Evolutionary conservation across 1,284 basidiomycete species (phyloP).

Genomic region (Malassezia obtusa): DNA sequence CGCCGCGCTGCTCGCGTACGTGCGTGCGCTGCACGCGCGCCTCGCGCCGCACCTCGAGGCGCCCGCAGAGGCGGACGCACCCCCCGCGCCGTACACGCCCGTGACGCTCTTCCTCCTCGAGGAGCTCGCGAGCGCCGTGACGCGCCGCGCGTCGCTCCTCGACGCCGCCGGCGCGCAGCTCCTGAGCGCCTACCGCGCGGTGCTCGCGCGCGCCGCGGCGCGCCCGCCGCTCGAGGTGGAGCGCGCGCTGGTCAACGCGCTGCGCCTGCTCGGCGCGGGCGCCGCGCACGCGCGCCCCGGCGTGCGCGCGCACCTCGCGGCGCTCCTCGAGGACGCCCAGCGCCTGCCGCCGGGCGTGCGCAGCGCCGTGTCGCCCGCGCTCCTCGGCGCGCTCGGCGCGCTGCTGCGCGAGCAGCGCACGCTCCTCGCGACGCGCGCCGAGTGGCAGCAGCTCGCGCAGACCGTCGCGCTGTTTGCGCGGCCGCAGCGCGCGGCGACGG

Average conservation of each 20-base stretch:
- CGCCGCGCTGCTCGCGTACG: constrained; percentile 53
- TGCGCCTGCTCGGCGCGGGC: constrained; percentile 23
- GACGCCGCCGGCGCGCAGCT: constrained; percentile 83
- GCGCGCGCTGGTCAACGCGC: constrained; percentile 67
- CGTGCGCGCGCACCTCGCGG: constrained; percentile 80
- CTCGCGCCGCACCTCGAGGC: constrained; percentile 1
- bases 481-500: constrained; percentile 75
- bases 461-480: constrained; percentile 66
- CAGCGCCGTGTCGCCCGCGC: constrained; percentile 78
- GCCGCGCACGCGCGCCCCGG: constrained; percentile 51
- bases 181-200: constrained; percentile 75
- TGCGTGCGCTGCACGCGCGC: constrained; percentile 55
- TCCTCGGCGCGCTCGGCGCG: constrained; percentile 69
- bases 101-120: constrained; percentile 87
- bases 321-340: constrained; percentile 79
- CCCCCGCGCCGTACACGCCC: constrained; percentile 63
- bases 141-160: constrained; percentile 59
- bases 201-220: constrained; percentile 66
- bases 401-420: constrained; percentile 59
- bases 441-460: constrained; percentile 87
- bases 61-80: background rate
- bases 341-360: constrained; percentile 66
- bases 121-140: constrained; percentile 71
- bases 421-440: constrained; percentile 65
- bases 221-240: constrained; percentile 87